phyloP scores from a whole-genome alignment of 805 yeast genomes.

The Wickerhamiella brachini region DNA sequence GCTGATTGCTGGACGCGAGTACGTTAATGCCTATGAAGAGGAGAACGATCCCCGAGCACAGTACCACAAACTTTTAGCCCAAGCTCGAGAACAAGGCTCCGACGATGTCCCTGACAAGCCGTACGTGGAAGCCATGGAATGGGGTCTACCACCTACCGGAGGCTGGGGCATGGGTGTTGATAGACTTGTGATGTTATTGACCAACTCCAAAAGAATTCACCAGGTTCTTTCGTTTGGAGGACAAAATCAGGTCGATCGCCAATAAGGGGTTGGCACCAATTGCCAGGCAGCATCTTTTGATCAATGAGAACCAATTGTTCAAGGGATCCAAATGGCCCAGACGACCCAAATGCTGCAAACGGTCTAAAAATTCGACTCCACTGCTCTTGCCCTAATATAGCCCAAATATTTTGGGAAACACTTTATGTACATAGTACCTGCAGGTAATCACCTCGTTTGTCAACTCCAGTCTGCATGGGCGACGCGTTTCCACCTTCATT shows the following conservation, averaged over 20 bases:
- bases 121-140: slow-evolving; percentile 67
- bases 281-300: too few species aligned
- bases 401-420: too few species aligned
- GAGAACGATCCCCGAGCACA: slow-evolving; percentile 81
- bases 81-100: slow-evolving; percentile 35
- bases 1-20: slow-evolving; percentile 67
- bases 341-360: too few species aligned
- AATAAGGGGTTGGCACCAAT: too few species aligned
- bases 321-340: too few species aligned
- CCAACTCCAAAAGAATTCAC: slow-evolving; percentile 53
- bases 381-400: too few species aligned
- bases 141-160: slow-evolving; percentile 95
- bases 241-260: slow-evolving; percentile 52
- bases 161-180: slow-evolving; percentile 98
- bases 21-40: slow-evolving; percentile 89
- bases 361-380: too few species aligned
- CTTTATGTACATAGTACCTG: background rate
- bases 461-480: background rate
- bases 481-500: slow-evolving; percentile 16
- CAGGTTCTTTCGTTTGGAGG: slow-evolving; percentile 65
- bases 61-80: slow-evolving; percentile 43
- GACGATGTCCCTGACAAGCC: slow-evolving; percentile 59
- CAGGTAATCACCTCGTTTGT: background rate
- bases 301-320: too few species aligned
- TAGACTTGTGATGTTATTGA: slow-evolving; percentile 66